Base-by-base conservation (phyloP, 1,284 basidiomycete species). In the Cryptococcus sp. region DNA sequence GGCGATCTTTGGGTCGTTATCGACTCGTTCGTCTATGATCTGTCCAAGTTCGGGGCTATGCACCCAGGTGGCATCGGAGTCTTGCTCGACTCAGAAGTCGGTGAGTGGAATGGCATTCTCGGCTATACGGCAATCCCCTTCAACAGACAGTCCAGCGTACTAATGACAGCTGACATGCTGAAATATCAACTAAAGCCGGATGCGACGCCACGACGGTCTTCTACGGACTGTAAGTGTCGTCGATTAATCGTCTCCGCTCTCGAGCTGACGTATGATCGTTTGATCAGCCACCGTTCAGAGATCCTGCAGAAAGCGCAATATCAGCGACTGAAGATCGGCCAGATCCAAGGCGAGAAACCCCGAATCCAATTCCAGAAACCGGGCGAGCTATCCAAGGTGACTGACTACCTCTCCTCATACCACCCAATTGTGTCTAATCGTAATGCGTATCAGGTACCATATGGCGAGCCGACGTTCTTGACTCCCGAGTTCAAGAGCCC, bases 161-260 rank as follows among this genome's bases (percentile, higher is more conserved):
- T 5, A 7, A 43, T 20, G 3, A 20, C 10, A 38, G 30, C 25
- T 50, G 49, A 38, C 17, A 39, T 10, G 16, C 22, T n/a, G 19
- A 8, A 39, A 27, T 30, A 4, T 35, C 30, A 15, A 10, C 40
- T 47, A 13, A 35, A 86, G 88, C 87, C 58, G 90, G 89, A 5
- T 83, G 89, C 73, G 91, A 94, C 72, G 90, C 89, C 4, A 93
- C 91, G 0, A 88, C 91, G 54, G 85, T 84, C 3, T 93, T 93
- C 81, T 93, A 87, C 70, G 85, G 87, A 47, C 83, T 94, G 47
- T 71, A 53, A 67, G 69, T 58, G 13, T 8, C 2, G 30, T 13
- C 30, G 22, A 2, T 22, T 23, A n/a, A 13, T 39, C 20, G 30
- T n/a, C 48, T 11, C 41, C 19, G 13, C 13, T 53, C 22, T 23